Evolutionary conservation across 257 asterid genomes (phyloP), one percentile per base, ranked within the genome.

Genomic region (Ilex aquifolium): DNA sequence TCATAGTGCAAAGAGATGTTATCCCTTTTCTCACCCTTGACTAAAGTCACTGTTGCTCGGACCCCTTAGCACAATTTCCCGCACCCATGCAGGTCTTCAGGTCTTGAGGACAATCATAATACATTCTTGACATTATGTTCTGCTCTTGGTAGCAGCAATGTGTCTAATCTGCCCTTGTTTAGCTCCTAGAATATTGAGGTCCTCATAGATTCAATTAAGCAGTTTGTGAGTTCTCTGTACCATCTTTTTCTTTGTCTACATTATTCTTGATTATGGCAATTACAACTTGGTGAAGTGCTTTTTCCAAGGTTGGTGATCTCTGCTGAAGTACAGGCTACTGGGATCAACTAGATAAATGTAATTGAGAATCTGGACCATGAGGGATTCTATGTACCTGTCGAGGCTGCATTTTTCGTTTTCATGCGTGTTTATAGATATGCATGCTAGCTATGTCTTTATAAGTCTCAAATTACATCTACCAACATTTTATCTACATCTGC

Each of bases 331-430:
- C 82, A 90, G 99, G 90, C 86, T 62, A 95, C 88, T 40, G 95
- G 74, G 76, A 80, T 84, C 65, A 81, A 84, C 76, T 93, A 97
- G 99, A 61, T 61, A 54, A 72, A 52, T 70, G 99, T 90, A 61
- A 64, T 84, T 80, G 96, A 79, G 75, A 87, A 85, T 71, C 86
- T 93, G 76, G 99, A 93, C 64, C 91, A 90, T 15, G 99, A 93
- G 77, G 97, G 95, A 31, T 93, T 93, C 69, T 80, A 77, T 69
- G 67, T 93, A 58, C 92, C 94, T 60, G 80, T 82, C 32, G 95
- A 80, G 69, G 77, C 84, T 30, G 92, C 97, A 10, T 93, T 93
- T 81, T 75, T 87, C 61, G 79, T 90, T 80, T 86, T 93, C 31
- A 90, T 90, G 95, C 82, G 95, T 52, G 76, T 84, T 65, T 93